Base-by-base conservation (phyloP, 1,284 basidiomycete genomes). In the Rhizoctonia solani region DNA sequence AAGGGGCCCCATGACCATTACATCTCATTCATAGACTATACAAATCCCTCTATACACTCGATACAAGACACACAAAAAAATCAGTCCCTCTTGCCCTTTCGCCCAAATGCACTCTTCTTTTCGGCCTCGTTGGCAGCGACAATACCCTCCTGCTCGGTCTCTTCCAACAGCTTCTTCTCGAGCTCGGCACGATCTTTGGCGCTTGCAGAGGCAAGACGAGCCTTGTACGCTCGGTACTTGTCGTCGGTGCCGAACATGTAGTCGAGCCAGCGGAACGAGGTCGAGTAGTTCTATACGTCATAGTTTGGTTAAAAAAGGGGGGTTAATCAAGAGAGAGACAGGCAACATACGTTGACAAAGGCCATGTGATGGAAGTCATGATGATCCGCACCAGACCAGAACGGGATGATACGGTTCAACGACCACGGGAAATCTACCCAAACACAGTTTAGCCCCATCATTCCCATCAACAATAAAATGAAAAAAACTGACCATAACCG, bases 341-440 rank as follows among this genome's bases (percentile, higher is more conserved):
- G 16, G 50, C 27, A 27, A 54, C 63, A 41, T 19, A 71, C 69
- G 83, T 92, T 92, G 66, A 86, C 85, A 80, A 92, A 92, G 1
- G 90, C 87, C 91, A 93, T 92, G 79, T 95, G 93, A 78, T 95
- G 93, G 85, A 93, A 95, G 76, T 95, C 95, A 78, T 98, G 95
- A 82, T 98, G 95, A 75, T 99, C 97, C 0, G 96, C 97, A 55
- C 97, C 96, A 25, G 94, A 93, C 96, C 96, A 99, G 85, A 98
- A 93, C 2, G 96, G 96, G 30, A 99, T 69, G 75, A 93, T 89
- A 82, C 96, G 88, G 74, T 95, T 90, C 70, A 99, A 82, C n/a
- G 93, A 96, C 94, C 93, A 96, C 3, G 94, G 94, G 84, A 97
- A 97, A 78, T 97, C 90, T 90, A 47, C 34, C n/a, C n/a, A n/a